Evolutionary conservation across 495 filamentous ascomycete species (phyloP), one percentile per base, ranked within the genome.

Genomic region (Apodospora peruviana): DNA sequence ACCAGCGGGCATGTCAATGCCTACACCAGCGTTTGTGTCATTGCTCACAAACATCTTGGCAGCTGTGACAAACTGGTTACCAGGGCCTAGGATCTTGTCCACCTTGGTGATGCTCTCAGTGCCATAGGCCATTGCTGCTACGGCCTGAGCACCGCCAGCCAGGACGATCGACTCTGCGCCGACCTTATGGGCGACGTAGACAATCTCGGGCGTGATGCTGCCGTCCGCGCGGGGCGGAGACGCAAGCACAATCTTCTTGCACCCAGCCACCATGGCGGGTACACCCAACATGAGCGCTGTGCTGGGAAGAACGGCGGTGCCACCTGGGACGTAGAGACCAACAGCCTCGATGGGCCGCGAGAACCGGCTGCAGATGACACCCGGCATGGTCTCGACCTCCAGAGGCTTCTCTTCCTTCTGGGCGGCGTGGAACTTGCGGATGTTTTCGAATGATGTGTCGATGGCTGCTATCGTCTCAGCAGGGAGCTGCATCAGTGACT

Each of bases 271-370:
- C 82, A 93, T 91, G 25, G 93, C 93, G 16, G 93, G 93, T 5
- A 97, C 93, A 60, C 93, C 93, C 21, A 98, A 78, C 93, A 98
- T 98, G 59, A 98, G 82, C 2, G 93, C 93, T 12, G 93, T 96
- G 40, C 89, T 95, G 3, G 93, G 93, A 12, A 98, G 79, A 11
- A 98, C 93, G 1, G 93, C 93, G 0, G 93, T 98, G 43, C 93
- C 93, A 47, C 93, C 93, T 8, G 93, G 93, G 8, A 98, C 83
- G 64, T 98, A 98, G 37, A 95, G 79, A 45, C 93, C 93, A 24
- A 98, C 93, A 16, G 89, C 77, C 64, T 97, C 93, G 50, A 98
- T 96, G 0, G 93, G 82, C 2, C 94, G 78, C 2, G 86, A 85
- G 72, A 97, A 97, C 41, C 93, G 88, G 42, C 88, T 93, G 76